Conservation (phyloP, 805 yeast species). For the Starmera pachycereana region DNA sequence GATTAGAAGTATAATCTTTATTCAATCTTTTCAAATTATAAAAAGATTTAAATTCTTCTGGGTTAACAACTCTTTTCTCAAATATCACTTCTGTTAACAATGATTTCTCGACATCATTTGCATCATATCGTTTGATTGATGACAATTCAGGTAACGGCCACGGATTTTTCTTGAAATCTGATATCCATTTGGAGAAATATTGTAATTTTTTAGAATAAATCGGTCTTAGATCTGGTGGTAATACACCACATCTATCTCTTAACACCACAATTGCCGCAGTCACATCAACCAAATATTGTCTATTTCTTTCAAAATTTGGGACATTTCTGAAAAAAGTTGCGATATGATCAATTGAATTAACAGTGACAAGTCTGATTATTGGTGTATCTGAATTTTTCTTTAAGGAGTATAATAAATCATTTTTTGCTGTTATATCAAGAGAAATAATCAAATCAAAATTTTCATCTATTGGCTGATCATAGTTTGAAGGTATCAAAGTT, state of each 20-base stretch:
- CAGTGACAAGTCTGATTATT: conserved; percentile 59
- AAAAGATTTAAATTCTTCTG: conserved; percentile 27
- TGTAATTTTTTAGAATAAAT: conserved; percentile 57
- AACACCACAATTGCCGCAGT: conserved; percentile 78
- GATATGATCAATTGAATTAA: conserved; percentile 79
- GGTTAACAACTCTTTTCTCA: conserved; percentile 31
- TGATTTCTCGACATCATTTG: conserved; percentile 73
- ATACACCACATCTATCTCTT: conserved; percentile 69
- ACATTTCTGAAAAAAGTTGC: conserved; percentile 36
- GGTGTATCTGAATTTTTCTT: conserved; percentile 31
- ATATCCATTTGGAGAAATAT: conserved; percentile 54
- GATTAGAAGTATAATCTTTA: conserved; percentile 61
- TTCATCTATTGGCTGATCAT: conserved; percentile 3
- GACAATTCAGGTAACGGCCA: conserved; percentile 82
- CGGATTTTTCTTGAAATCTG: conserved; percentile 25
- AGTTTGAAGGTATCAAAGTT: conserved; percentile 13
- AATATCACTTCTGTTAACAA: conserved; percentile 64
- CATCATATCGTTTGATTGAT: conserved; percentile 46
- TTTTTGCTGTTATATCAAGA: conserved; percentile 52
- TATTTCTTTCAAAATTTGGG: conserved; percentile 15
- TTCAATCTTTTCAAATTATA: conserved; percentile 55
- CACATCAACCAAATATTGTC: conserved; percentile 48
- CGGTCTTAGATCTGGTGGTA: conserved; percentile 74
- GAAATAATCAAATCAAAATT: conserved; percentile 51
- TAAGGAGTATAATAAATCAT: conserved; percentile 22